Percentiles rank a stretch among this genome's conserved stretches.
These are phyloP conservation scores for Echinosophora koreensis DNA, from an alignment of 306 rosid species.

Conservation along the genomic window DNA sequence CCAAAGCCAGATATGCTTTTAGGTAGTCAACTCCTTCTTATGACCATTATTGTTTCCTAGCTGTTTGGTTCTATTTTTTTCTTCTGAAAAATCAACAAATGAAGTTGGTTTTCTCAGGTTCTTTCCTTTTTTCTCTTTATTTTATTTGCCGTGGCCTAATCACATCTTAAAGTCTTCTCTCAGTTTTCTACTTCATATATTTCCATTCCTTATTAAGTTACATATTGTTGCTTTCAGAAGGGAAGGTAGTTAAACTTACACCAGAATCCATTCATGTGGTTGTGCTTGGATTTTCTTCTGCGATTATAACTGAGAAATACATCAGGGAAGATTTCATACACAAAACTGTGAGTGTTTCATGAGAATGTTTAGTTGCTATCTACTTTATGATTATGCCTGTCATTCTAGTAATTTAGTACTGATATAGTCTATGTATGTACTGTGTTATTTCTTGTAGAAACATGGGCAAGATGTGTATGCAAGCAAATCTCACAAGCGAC, in stretches of 20 bases:
- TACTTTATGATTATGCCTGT: not conserved
- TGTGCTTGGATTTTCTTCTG: constrained; percentile 84
- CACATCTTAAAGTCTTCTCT: not conserved
- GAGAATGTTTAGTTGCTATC: constrained; percentile 15
- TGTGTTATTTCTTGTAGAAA: constrained; percentile 61
- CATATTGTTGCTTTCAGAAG: constrained; percentile 62
- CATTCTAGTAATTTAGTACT: not conserved
- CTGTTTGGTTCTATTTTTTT: not conserved
- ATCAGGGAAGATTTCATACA: constrained; percentile 69
- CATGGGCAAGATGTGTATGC: constrained; percentile 63
- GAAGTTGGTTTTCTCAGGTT: not conserved
- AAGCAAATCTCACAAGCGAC: constrained; percentile 74
- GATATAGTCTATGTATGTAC: constrained; percentile 8
- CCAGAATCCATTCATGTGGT: constrained; percentile 75
- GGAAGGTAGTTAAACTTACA: constrained; percentile 77
- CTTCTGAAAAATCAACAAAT: not conserved
- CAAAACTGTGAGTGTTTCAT: constrained; percentile 59
- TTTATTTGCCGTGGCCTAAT: not conserved
- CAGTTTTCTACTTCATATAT: not conserved
- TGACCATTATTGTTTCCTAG: not conserved
- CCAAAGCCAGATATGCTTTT: constrained; percentile 87
- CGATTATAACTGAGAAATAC: constrained; percentile 62
- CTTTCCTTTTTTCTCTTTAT: not conserved
- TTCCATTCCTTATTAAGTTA: constrained; percentile 38
- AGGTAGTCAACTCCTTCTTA: constrained; percentile 57